These are phyloP conservation scores for Stenocarpella maydis DNA, from an alignment of 2,329 filamentous ascomycete species.

Conservation along the genomic window DNA sequence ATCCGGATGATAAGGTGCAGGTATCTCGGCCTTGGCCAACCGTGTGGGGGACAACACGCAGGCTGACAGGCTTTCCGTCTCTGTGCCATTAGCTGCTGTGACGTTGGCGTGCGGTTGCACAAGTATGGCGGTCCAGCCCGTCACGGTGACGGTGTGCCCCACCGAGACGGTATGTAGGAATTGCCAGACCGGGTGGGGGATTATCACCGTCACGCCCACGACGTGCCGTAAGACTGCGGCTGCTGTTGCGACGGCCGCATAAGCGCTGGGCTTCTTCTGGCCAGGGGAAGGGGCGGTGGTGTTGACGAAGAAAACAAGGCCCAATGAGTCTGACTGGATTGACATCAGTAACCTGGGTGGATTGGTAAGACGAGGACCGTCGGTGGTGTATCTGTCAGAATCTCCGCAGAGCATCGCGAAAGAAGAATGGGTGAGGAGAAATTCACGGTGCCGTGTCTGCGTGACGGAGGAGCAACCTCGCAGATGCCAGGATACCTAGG, in stretches of 20 bases:
- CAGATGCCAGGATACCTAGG: not conserved
- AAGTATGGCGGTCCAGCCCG: not conserved
- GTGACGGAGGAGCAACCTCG: not conserved
- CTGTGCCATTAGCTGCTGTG: not conserved
- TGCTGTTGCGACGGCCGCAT: not conserved
- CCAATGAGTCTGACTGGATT: too few relatives aligned
- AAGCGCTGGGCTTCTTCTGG: not conserved
- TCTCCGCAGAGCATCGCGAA: not conserved
- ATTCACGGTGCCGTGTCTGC: not conserved
- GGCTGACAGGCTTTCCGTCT: not conserved
- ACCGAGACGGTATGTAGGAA: conserved; percentile 6
- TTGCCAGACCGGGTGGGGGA: conserved; percentile 21
- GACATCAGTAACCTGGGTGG: too few relatives aligned
- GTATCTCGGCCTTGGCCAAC: not conserved
- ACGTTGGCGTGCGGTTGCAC: conserved; percentile 12
- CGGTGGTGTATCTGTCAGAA: not conserved
- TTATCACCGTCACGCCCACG: not conserved
- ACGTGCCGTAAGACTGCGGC: not conserved
- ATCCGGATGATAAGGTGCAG: too few relatives aligned
- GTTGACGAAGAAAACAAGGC: too few relatives aligned
- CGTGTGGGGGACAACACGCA: too few relatives aligned
- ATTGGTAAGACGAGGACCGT: too few relatives aligned
- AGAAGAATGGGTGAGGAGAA: not conserved
- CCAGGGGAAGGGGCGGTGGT: too few relatives aligned
- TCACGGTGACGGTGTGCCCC: conserved; percentile 17